Conservation (phyloP, 1,284 basidiomycete genomes). For the Pascua sp. region DNA sequence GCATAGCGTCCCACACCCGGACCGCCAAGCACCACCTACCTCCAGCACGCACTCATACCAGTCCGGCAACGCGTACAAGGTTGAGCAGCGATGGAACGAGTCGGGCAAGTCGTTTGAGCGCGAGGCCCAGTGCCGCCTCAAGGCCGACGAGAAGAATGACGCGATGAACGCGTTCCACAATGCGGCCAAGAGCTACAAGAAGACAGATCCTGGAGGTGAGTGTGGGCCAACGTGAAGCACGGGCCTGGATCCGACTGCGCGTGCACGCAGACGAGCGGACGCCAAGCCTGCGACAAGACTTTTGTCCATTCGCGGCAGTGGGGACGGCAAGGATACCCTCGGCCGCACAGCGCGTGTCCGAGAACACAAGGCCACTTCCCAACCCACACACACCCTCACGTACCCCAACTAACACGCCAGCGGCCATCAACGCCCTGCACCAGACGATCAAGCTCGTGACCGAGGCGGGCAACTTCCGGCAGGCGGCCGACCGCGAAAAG, state of each 20-base stretch:
- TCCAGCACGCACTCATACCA: slow-evolving; percentile 37
- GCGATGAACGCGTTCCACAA: slow-evolving; percentile 98
- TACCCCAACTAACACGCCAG: slow-evolving; percentile 50
- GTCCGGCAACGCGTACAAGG: slow-evolving; percentile 92
- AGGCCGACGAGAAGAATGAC: slow-evolving; percentile 78
- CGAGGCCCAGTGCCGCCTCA: slow-evolving; percentile 87
- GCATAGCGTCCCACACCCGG: too few species aligned
- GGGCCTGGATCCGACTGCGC: too few species aligned
- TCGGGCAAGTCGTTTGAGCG: slow-evolving; percentile 81
- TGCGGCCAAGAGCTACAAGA: slow-evolving; percentile 89
- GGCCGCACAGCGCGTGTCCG: too few species aligned
- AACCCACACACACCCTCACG: too few species aligned
- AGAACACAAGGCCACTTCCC: too few species aligned
- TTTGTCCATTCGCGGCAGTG: too few species aligned
- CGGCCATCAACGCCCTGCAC: slow-evolving; percentile 84
- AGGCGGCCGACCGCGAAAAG: slow-evolving; percentile 96
- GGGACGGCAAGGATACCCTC: too few species aligned
- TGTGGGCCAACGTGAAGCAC: background rate
- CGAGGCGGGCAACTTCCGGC: slow-evolving; percentile 83
- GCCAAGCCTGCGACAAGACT: too few species aligned
- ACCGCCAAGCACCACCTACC: too few species aligned
- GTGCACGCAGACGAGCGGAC: too few species aligned
- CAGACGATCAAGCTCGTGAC: slow-evolving; percentile 82
- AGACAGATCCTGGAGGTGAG: slow-evolving; percentile 75
- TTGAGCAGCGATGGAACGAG: slow-evolving; percentile 86